Evolutionary conservation across 1,284 basidiomycete species (phyloP).

Genomic region (Volvariella volvacea): DNA sequence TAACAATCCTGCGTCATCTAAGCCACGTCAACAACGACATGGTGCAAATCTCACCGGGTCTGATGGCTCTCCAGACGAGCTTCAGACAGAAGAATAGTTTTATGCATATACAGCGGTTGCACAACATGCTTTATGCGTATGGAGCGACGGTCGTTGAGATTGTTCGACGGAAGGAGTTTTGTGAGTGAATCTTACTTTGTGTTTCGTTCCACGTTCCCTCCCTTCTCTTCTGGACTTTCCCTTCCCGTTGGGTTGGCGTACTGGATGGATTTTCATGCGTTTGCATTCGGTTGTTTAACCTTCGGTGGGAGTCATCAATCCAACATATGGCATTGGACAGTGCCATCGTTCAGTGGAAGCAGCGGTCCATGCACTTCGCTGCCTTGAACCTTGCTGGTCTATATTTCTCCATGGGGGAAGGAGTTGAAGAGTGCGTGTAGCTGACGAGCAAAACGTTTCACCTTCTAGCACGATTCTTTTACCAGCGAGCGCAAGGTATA

Average conservation of each 20-base stretch:
- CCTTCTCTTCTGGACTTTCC: no score
- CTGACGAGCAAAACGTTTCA: background rate
- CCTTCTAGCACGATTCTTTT: constrained; percentile 63
- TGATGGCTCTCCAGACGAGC: constrained; percentile 61
- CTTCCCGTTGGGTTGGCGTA: no score
- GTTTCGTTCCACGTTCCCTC: background rate
- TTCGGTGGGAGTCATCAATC: no score
- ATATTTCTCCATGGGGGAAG: no score
- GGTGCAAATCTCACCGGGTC: constrained; percentile 55
- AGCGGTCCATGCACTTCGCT: no score
- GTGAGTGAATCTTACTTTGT: constrained; percentile 29
- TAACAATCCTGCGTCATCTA: constrained; percentile 63
- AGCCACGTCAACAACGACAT: constrained; percentile 73
- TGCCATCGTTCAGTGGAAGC: no score
- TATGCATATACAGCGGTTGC: constrained; percentile 82
- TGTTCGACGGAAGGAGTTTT: constrained; percentile 84
- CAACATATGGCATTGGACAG: no score
- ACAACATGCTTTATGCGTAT: constrained; percentile 90
- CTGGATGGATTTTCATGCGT: no score
- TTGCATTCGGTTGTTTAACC: no score
- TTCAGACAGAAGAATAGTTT: constrained; percentile 79
- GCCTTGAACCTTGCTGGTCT: no score
- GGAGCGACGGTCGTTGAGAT: constrained; percentile 90
- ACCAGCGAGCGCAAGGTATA: constrained; percentile 70
- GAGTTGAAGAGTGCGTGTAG: no score